Base-by-base conservation (phyloP, 495 filamentous ascomycete species). In the Aspergillus biplanus region DNA sequence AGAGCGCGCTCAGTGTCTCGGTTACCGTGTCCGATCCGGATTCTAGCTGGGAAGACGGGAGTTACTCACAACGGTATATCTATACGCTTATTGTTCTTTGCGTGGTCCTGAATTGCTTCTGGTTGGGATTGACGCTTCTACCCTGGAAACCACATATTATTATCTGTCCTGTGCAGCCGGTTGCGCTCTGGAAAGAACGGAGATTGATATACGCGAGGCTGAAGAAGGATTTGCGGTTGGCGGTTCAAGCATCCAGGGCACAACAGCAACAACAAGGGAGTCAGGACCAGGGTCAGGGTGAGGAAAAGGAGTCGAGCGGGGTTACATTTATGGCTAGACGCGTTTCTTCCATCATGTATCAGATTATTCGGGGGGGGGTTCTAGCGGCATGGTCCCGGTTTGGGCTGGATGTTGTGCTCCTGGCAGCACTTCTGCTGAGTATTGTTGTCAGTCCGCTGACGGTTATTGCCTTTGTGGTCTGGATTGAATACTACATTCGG, bases 371-470 rank as follows among this genome's bases (percentile, higher is more conserved):
- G 21, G 21, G 21, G 21, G 2, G 21, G 2, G 3, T 67, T 18
- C 27, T 67, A 3, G 66, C 59, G 7, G 59, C 58, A 0, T 65
- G 66, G 31, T 6, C 70, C 4, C 67, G 64, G 8, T 54, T 69
- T 0, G 0, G 65, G 2, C 49, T 61, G 0, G 74, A 75, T 16
- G 18, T 67, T 13, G 49, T 33, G 0, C 71, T 74, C 15, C 62
- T 77, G 0, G 62, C 67, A 9, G 68, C 69, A 0, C 46, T 75
- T 0, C 1, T 71, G 0, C 73, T 77, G 27, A 77, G 74, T 50
- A 72, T 77, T 65, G 67, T 77, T 13, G 59, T 71, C 44, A 77
- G 74, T n/a, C 73, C 73, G 0, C 59, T 77, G 0, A 75, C 74
- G 0, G 70, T 70, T 3, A 62, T 75, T 12, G 74, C 71, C 0